Evolutionary conservation across 768 basidiomycete genomes (phyloP).

Genomic region (Clitopilus hobsonii): DNA sequence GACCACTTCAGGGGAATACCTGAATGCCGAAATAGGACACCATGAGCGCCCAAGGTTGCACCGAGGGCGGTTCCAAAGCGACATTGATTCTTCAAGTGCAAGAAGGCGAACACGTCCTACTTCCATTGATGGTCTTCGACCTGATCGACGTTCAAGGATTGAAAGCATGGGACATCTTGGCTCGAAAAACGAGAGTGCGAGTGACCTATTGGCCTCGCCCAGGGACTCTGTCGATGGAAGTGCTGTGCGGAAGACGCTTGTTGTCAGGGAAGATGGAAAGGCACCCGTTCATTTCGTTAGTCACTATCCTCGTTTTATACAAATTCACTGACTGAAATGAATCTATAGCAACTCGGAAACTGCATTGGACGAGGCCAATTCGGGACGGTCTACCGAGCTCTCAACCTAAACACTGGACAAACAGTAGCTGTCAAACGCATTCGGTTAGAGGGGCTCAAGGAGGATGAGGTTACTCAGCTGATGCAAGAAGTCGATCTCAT

Average conservation of each 20-base stretch:
- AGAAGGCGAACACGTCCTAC: constrained; percentile 54
- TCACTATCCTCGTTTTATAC: constrained; percentile 12
- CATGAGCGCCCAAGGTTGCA: constrained; percentile 36
- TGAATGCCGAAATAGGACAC: constrained; percentile 24
- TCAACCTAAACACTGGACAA: constrained; percentile 91
- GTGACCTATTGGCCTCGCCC: constrained; percentile 47
- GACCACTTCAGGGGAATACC: constrained; percentile 47
- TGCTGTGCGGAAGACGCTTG: constrained; percentile 60
- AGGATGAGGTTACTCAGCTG: constrained; percentile 84
- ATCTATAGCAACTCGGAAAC: constrained; percentile 89
- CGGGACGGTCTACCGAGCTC: constrained; percentile 90
- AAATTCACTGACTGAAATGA: not conserved
- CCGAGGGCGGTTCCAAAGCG: constrained; percentile 71
- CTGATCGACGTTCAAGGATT: constrained; percentile 51
- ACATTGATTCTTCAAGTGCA: constrained; percentile 53
- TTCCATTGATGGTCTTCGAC: constrained; percentile 64
- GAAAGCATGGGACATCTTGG: constrained; percentile 71
- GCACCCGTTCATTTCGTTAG: constrained; percentile 78
- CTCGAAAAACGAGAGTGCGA: constrained; percentile 51
- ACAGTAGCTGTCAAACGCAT: constrained; percentile 99
- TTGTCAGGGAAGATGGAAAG: constrained; percentile 80
- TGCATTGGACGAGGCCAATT: constrained; percentile 97
- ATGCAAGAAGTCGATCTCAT: constrained; percentile 95
- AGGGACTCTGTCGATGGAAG: constrained; percentile 64
- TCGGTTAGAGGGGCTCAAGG: constrained; percentile 82